Conservation (phyloP, 768 basidiomycete genomes). For the Candolleomyces efflorescens region DNA sequence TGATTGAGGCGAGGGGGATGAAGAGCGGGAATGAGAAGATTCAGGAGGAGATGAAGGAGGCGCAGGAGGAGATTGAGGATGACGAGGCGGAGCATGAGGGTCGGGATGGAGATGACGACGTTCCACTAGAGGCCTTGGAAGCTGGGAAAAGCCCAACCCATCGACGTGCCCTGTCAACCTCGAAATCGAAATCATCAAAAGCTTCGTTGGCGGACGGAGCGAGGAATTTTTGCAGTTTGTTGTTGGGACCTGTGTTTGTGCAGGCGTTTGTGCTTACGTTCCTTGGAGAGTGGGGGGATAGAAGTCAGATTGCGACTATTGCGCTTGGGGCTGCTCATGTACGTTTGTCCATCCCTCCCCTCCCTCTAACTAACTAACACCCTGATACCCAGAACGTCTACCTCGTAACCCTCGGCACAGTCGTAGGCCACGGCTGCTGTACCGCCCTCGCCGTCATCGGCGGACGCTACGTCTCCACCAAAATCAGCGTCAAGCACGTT, state of each 20-base stretch:
- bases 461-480: slow-evolving; percentile 87
- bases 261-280: slow-evolving; percentile 95
- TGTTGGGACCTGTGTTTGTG: slow-evolving; percentile 91
- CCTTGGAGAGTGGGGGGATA: slow-evolving; percentile 98
- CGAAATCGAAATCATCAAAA: slow-evolving; percentile 12
- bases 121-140: slow-evolving; percentile 75
- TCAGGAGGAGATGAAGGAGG: slow-evolving; percentile 91
- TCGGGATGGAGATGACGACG: slow-evolving; percentile 25
- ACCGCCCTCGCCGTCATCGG: slow-evolving; percentile 91
- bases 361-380: background rate
- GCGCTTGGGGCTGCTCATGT: slow-evolving; percentile 95
- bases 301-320: slow-evolving; percentile 96
- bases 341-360: slow-evolving; percentile 15
- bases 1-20: slow-evolving; percentile 83
- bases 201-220: slow-evolving; percentile 48
- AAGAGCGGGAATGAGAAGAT: slow-evolving; percentile 74
- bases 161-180: slow-evolving; percentile 12
- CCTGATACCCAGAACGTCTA: slow-evolving; percentile 88
- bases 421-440: slow-evolving; percentile 84
- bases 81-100: slow-evolving; percentile 57
- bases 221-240: slow-evolving; percentile 76
- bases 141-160: slow-evolving; percentile 44
- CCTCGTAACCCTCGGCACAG: slow-evolving; percentile 85
- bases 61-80: slow-evolving; percentile 91
- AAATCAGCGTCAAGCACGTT: slow-evolving; percentile 96